Base-by-base conservation (phyloP, 2,329 filamentous ascomycete genomes). In the Diplocarpon mali region DNA sequence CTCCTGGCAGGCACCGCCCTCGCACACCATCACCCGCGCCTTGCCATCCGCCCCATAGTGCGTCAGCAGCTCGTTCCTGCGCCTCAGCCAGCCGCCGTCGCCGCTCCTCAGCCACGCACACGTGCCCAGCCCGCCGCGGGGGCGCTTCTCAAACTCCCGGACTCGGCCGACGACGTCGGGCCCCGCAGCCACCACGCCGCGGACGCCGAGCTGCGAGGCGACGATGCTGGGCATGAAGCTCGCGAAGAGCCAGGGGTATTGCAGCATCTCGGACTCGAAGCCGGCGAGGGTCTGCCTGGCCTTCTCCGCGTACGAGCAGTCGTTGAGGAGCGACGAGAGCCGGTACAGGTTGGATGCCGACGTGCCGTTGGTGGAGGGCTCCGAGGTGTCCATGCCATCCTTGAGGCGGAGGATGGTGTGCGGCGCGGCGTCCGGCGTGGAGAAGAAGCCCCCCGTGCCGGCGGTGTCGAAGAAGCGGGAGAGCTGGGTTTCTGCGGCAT, bases 211-310 rank as follows among this genome's bases (percentile, higher is more conserved):
- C 42, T 55, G 76, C 3, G 81, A 76, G 1, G 80, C 77, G 9
- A 95, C 85, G 2, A 96, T 77, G 0, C 75, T 75, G 3, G 78
- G 75, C 56, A 96, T 71, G 55, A 96, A 71, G 3, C 84, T 84
- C 0, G 85, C 81, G 65, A 93, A 96, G 2, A 96, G 71, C 71
- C 92, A 94, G 0, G 92, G 88, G 57, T 96, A 88, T 62, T 96
- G 88, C 59, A 93, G 71, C 54, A 95, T 80, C 66, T 98, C 92
- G 0, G 85, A 82, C 55, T 94, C 86, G 54, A 98, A 98, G 0
- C 88, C 86, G 48, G 79, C 78, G 49, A 89, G 78, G 0, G 87
- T 92, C 53, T 83, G 75, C 40, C 75, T 73, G 0, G 87, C 88
- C 40, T 80, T 70, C 41, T 69, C 67, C 0, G 71, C 71, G 58